These are phyloP conservation scores for Barbatosphaeria neglecta DNA, from an alignment of 495 filamentous ascomycete species.

Conservation along the genomic window DNA sequence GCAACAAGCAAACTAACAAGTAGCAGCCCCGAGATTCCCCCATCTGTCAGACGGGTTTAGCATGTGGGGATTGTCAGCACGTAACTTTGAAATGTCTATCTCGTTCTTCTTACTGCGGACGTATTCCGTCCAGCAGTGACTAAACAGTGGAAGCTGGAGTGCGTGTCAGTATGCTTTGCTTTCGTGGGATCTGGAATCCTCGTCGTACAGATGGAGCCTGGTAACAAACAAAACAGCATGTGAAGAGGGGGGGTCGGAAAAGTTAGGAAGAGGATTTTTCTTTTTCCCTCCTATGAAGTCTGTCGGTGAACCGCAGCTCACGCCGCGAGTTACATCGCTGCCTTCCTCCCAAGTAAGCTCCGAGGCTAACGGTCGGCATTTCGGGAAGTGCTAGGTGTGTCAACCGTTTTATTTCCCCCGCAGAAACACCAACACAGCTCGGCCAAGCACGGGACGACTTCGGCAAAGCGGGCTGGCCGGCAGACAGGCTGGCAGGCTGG, in stretches of 20 bases:
- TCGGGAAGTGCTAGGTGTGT: background rate
- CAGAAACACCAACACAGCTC: background rate
- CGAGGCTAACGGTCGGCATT: background rate
- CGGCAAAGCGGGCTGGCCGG: background rate
- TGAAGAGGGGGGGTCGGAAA: background rate
- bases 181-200: background rate
- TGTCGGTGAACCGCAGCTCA: background rate
- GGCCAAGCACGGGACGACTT: background rate
- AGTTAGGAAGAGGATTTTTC: background rate
- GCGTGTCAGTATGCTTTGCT: no score
- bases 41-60: no score
- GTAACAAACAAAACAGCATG: no score
- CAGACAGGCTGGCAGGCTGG: no score
- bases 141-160: no score
- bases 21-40: no score
- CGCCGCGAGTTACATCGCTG: background rate
- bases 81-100: no score
- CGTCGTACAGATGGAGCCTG: background rate
- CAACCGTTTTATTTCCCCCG: no score
- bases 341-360: background rate
- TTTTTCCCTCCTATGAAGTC: background rate
- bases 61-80: no score
- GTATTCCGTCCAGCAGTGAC: no score
- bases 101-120: no score
- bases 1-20: no score